phyloP scores from a whole-genome alignment of 106 monocot genomes.

The Platanthera guangdongensis region DNA sequence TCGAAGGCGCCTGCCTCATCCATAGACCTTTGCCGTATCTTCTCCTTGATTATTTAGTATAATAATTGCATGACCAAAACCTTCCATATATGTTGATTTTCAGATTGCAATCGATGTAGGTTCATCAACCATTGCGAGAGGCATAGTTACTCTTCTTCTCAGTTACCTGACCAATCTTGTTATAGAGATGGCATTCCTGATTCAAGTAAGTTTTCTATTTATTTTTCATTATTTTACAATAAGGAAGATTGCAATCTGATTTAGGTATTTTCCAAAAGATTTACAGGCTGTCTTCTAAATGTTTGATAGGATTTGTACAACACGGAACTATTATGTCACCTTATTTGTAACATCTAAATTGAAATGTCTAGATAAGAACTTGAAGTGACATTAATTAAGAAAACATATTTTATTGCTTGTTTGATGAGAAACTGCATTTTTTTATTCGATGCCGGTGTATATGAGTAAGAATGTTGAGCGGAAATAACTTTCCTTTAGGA shows the following conservation, averaged over 20 bases:
- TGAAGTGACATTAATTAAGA: too few species aligned
- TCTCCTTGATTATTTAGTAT: too few species aligned
- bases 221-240: background rate
- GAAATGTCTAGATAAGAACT: too few species aligned
- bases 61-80: background rate
- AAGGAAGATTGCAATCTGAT: background rate
- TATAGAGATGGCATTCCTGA: constrained; percentile 66
- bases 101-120: constrained; percentile 55
- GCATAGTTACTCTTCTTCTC: constrained; percentile 54
- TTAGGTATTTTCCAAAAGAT: background rate
- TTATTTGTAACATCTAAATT: too few species aligned
- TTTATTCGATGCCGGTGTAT: too few species aligned
- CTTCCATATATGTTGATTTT: constrained; percentile 4
- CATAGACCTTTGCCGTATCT: too few species aligned
- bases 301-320: background rate
- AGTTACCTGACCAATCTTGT: constrained; percentile 55
- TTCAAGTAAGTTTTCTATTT: constrained; percentile 31
- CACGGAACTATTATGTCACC: too few species aligned
- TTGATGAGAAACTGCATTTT: too few species aligned
- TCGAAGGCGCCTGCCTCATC: too few species aligned
- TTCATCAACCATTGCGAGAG: constrained; percentile 59
- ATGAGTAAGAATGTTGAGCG: too few species aligned
- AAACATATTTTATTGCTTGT: too few species aligned
- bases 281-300: background rate
- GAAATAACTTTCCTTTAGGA: too few species aligned